phyloP scores from a whole-genome alignment of 2,329 filamentous ascomycete genomes.

The Zelopaecilomyces penicillatus region DNA sequence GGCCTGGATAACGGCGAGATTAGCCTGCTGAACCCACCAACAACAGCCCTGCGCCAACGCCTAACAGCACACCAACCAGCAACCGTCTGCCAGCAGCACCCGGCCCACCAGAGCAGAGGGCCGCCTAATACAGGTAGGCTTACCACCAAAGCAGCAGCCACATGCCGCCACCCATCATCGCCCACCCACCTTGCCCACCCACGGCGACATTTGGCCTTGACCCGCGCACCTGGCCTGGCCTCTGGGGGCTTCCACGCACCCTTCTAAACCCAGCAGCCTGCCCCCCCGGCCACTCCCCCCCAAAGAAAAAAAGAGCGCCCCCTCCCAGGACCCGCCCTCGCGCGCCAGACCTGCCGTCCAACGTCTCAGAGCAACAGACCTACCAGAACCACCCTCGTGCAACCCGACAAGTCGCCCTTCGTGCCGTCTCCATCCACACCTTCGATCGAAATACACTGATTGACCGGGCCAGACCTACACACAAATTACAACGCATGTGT shows the following conservation, averaged over 20 bases:
- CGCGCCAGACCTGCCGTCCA: conserved; percentile 7
- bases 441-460: no score
- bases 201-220: conserved; percentile 5
- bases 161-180: conserved; percentile 6
- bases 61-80: not conserved
- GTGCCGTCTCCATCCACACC: conserved; percentile 4
- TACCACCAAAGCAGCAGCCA: conserved; percentile 1
- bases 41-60: conserved; percentile 1
- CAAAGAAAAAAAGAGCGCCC: not conserved
- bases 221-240: not conserved
- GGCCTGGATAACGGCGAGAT: no score
- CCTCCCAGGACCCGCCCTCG: conserved; percentile 10
- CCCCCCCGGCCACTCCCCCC: not conserved
- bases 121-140: no score
- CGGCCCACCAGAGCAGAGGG: not conserved
- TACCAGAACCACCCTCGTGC: conserved; percentile 9
- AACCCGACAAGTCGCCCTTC: conserved; percentile 8
- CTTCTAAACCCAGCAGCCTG: not conserved
- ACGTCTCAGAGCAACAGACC: conserved; percentile 4
- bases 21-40: no score
- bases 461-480: no score
- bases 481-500: no score
- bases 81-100: conserved; percentile 2
- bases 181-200: not conserved
- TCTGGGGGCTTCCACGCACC: not conserved